Evolutionary conservation across 345 rosid genomes (phyloP).

Genomic region (Excoecaria agallocha): DNA sequence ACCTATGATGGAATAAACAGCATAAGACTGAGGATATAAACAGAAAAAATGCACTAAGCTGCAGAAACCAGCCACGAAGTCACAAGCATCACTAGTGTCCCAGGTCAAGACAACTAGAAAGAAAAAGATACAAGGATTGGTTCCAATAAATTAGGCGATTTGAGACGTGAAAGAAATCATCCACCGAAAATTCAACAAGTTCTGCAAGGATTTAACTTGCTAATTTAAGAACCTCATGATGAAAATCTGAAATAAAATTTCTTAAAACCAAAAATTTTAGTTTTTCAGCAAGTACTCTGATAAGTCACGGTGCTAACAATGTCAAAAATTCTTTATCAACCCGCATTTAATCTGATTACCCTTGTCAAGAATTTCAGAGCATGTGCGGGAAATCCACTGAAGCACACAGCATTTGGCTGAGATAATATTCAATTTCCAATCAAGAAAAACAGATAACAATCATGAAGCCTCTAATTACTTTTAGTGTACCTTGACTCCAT

Average conservation of each 20-base stretch:
- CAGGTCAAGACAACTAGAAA: neutral
- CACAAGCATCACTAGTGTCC: neutral
- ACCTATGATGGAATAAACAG: slow-evolving; percentile 37
- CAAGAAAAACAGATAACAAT: neutral
- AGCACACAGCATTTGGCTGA: too few relatives aligned
- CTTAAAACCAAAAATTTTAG: neutral
- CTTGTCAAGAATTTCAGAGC: neutral
- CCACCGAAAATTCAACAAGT: neutral
- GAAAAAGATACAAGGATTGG: neutral
- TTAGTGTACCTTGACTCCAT: neutral
- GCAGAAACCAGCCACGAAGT: neutral
- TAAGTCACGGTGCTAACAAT: neutral
- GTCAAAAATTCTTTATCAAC: neutral
- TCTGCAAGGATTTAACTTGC: neutral
- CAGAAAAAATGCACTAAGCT: neutral
- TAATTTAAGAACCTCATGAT: neutral
- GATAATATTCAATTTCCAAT: too few relatives aligned
- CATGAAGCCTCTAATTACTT: neutral
- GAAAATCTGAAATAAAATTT: neutral
- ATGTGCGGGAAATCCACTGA: neutral
- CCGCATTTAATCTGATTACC: neutral
- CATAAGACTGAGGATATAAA: neutral
- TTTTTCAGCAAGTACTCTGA: neutral
- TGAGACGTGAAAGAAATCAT: neutral
- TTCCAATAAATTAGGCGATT: neutral